A percentile compares a stretch with the other conserved stretches of the same genome.
Evolutionary conservation across 2,329 filamentous ascomycete genomes (phyloP).

Genomic region (Aureobasidium namibiae): DNA sequence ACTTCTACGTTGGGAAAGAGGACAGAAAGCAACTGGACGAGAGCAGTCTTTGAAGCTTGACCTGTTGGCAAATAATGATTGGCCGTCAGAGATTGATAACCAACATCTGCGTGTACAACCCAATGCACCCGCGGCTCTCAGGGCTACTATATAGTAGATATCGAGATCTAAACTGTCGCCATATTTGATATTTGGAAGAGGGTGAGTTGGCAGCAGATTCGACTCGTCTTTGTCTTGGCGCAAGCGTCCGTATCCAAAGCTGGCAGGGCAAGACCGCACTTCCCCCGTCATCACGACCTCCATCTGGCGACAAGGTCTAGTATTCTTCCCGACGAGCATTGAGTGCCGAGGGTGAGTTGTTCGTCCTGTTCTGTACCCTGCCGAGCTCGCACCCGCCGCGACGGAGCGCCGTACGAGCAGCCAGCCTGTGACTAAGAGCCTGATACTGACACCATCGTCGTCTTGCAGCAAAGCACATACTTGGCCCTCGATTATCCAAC

Average conservation of each 20-base stretch:
- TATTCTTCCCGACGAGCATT: constrained; percentile 12
- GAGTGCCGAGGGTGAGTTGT: constrained; percentile 1
- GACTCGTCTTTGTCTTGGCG: neutral
- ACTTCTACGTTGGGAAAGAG: neutral
- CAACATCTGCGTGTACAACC: neutral
- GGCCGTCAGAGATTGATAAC: neutral
- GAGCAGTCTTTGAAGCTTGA: neutral
- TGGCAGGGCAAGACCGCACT: neutral
- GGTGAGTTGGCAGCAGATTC: neutral
- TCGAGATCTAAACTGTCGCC: no score
- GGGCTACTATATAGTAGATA: no score
- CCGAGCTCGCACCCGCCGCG: neutral
- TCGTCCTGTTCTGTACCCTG: neutral
- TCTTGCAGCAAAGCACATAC: constrained; percentile 5
- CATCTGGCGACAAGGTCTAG: neutral
- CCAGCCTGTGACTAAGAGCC: neutral
- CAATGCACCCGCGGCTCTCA: neutral
- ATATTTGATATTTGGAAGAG: neutral
- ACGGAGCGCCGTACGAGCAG: neutral
- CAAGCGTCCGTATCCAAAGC: neutral
- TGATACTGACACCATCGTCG: neutral
- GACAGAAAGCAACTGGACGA: neutral
- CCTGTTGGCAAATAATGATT: neutral
- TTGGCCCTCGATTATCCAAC: neutral
- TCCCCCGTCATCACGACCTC: constrained; percentile 7